These are phyloP conservation scores for Mucor ambiguus DNA, from an alignment of 371 early-diverging fungal species.

Conservation along the genomic window DNA sequence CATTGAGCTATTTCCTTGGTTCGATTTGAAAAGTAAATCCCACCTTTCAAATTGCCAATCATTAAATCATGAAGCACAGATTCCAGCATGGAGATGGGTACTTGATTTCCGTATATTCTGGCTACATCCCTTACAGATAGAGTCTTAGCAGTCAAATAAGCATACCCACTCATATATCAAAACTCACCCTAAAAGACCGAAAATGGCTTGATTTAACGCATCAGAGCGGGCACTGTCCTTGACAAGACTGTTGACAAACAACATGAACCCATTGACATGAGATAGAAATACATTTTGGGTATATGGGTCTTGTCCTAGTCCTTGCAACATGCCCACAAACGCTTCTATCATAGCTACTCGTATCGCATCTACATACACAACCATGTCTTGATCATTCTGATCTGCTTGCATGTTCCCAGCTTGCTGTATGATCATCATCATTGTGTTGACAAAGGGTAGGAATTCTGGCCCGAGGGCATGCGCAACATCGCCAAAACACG, in stretches of 20 bases:
- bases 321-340: not conserved
- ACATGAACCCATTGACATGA: not conserved
- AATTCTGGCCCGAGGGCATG: not conserved
- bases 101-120: not conserved
- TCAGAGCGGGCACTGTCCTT: not conserved
- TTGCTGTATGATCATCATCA: constrained; percentile 4
- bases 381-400: not conserved
- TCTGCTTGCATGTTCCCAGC: not conserved
- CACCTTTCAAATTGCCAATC: not conserved
- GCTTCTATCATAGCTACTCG: not conserved
- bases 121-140: not conserved
- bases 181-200: not conserved
- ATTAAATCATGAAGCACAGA: not conserved
- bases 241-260: not conserved
- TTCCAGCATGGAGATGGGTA: not conserved
- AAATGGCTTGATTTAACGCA: not conserved
- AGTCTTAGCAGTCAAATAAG: not conserved
- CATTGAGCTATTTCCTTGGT: not conserved
- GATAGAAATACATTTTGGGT: not conserved
- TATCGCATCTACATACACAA: not conserved
- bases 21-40: not conserved
- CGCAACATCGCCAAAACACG: not conserved
- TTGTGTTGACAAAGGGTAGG: not conserved
- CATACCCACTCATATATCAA: not conserved
- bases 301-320: not conserved